Evolutionary conservation across 164 flowering plant genomes (phyloP).

Genomic region (Magnolia kwangsiensis): DNA sequence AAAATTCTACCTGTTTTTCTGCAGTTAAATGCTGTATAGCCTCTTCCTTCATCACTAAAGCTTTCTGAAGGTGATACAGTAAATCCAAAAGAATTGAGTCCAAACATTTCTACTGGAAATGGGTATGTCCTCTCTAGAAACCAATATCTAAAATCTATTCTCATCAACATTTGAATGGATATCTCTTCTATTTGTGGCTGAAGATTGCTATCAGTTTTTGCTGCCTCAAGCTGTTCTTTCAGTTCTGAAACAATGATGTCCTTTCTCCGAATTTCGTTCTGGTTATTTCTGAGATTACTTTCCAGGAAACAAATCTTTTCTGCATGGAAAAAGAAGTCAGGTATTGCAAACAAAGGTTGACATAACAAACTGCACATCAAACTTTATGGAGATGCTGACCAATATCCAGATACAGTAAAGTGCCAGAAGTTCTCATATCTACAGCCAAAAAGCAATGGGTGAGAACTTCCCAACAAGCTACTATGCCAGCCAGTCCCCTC

Average conservation of each 20-base stretch:
- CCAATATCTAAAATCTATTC: not conserved
- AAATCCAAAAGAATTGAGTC: constrained; percentile 21
- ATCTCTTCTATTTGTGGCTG: constrained; percentile 46
- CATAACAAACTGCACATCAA: not conserved
- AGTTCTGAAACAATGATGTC: constrained; percentile 41
- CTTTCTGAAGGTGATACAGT: constrained; percentile 48
- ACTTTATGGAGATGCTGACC: too few species aligned
- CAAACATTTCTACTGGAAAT: not conserved
- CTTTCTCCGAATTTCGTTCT: constrained; percentile 44
- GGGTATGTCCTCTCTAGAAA: not conserved
- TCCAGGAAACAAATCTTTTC: constrained; percentile 45
- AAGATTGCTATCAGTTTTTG: constrained; percentile 19
- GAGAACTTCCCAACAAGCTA: too few species aligned
- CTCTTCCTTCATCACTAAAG: constrained; percentile 44
- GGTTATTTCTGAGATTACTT: constrained; percentile 27
- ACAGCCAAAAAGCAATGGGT: too few species aligned
- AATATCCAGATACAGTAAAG: too few species aligned
- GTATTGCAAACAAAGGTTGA: not conserved
- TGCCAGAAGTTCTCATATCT: too few species aligned
- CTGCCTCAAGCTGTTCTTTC: constrained; percentile 46
- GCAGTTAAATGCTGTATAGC: constrained; percentile 39
- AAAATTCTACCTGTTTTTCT: constrained; percentile 51
- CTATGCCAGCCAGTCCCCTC: too few species aligned
- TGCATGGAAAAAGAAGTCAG: constrained; percentile 20
- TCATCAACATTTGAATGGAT: constrained; percentile 30